Evolutionary conservation across 2,329 filamentous ascomycete genomes (phyloP), one percentile per base, ranked within the genome.

Genomic region (Monosporascus ibericus): DNA sequence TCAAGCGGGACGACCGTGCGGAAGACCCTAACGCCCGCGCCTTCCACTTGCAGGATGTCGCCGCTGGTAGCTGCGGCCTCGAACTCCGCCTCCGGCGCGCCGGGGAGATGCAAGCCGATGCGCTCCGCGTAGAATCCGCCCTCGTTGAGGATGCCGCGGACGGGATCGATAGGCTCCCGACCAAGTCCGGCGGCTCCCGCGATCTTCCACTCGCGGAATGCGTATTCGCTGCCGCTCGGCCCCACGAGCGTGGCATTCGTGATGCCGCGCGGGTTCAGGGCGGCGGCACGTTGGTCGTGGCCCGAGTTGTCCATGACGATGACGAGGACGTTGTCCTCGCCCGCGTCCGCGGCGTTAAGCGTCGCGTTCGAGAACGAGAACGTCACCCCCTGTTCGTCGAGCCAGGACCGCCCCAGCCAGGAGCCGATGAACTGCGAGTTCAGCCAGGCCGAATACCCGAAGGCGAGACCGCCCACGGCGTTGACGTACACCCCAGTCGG

Each of bases 301-400:
- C 82, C 82, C 18, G 78, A 81, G 66, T 84, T 76, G 59, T 85
- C 79, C 64, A 82, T 77, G 24, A 84, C 68, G 3, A 84, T 66
- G n/a, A 82, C 72, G 6, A 84, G 68, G 2, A 77, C 64, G 52
- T 81, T 80, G 0, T 72, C 64, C 1, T 58, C 62, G 0, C 69
- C 30, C 30, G 30, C 30, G 9, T 34, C 30, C 30, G 11, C 67
- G 1, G 65, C 57, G 39, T 67, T 65, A 0, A 81, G 58, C 2
- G 74, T 77, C 3, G 71, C 72, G 47, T 79, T 78, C 42, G 69
- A 62, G 61, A 85, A 82, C 0, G 75, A 74, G 20, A 84, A 70
- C 0, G 72, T 71, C 3, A 68, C 60, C 2, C 67, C 70, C 3
- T 70, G 68, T 3, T 63, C 58, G 1, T 66, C 66, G 3, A 67